These are phyloP conservation scores for Pseudocercospora fuligena DNA, from an alignment of 2,329 filamentous ascomycete species.

Conservation along the genomic window DNA sequence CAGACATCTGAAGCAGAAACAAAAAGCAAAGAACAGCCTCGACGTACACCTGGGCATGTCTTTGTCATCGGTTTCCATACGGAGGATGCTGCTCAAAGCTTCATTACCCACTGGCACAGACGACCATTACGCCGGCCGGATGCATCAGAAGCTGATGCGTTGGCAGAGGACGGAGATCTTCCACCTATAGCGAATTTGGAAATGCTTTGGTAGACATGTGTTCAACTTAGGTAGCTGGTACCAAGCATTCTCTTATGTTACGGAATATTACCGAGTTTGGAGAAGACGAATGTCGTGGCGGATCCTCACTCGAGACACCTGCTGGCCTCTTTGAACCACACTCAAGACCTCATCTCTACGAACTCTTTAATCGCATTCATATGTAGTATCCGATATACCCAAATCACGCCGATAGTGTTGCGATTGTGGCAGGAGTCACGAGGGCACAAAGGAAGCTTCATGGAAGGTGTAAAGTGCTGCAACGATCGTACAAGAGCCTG, in stretches of 20 bases:
- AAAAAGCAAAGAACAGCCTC: constrained; percentile 35
- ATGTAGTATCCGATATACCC: too few species aligned
- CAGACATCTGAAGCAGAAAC: not conserved
- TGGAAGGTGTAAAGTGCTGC: too few species aligned
- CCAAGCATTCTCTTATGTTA: too few species aligned
- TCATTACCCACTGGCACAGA: constrained; percentile 59
- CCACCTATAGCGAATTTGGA: constrained; percentile 52
- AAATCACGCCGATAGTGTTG: too few species aligned
- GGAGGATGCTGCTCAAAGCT: constrained; percentile 59
- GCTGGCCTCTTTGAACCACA: too few species aligned
- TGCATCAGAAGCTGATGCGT: constrained; percentile 24
- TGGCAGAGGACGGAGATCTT: constrained; percentile 40
- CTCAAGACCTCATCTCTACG: too few species aligned
- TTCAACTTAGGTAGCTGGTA: not conserved
- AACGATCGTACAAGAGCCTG: too few species aligned
- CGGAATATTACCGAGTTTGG: not conserved
- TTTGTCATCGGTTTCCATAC: constrained; percentile 61
- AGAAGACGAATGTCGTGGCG: not conserved
- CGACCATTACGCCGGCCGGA: constrained; percentile 45
- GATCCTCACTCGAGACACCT: too few species aligned
- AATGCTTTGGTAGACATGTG: constrained; percentile 51
- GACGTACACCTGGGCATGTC: constrained; percentile 47
- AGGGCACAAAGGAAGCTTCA: too few species aligned
- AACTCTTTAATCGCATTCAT: too few species aligned
- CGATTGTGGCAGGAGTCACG: too few species aligned